Percentiles rank a stretch among this genome's conserved stretches.
Conservation (phyloP, 768 basidiomycete genomes). For the Phaeotremella fagi region DNA sequence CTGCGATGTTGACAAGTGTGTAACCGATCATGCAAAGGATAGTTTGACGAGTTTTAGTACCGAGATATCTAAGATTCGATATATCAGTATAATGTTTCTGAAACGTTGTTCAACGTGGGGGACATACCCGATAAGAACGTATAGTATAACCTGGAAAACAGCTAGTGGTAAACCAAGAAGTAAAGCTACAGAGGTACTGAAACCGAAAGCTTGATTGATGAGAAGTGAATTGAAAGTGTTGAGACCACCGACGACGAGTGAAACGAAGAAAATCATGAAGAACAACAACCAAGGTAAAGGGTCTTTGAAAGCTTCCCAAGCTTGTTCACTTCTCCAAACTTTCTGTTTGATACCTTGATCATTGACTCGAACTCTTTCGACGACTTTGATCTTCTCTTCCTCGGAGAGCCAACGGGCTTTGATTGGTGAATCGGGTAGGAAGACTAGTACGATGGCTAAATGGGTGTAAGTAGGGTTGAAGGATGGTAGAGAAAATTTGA, state of each 20-base stretch:
- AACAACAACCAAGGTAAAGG: constrained; percentile 53
- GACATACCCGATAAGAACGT: constrained; percentile 12
- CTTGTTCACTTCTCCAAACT: constrained; percentile 49
- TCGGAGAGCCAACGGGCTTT: constrained; percentile 10
- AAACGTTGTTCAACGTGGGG: background rate
- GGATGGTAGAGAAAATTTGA: background rate
- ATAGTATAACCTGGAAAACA: constrained; percentile 45
- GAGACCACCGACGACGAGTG: constrained; percentile 53
- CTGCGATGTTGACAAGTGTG: constrained; percentile 54
- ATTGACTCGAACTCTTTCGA: constrained; percentile 56
- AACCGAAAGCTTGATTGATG: constrained; percentile 51
- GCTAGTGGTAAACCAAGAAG: constrained; percentile 48
- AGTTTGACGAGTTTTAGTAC: constrained; percentile 51
- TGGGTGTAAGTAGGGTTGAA: background rate
- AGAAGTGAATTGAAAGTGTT: constrained; percentile 56
- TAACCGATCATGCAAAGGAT: constrained; percentile 53
- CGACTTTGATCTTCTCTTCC: constrained; percentile 54
- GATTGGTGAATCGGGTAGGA: constrained; percentile 12
- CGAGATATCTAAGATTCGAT: constrained; percentile 27
- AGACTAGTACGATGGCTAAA: constrained; percentile 10
- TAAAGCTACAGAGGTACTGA: constrained; percentile 47
- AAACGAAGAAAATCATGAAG: constrained; percentile 54
- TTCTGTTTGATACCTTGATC: constrained; percentile 57
- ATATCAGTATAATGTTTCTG: background rate
- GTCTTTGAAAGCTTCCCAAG: constrained; percentile 53